Evolutionary conservation across 345 rosid species (phyloP).

Genomic region (Brassica carinata): DNA sequence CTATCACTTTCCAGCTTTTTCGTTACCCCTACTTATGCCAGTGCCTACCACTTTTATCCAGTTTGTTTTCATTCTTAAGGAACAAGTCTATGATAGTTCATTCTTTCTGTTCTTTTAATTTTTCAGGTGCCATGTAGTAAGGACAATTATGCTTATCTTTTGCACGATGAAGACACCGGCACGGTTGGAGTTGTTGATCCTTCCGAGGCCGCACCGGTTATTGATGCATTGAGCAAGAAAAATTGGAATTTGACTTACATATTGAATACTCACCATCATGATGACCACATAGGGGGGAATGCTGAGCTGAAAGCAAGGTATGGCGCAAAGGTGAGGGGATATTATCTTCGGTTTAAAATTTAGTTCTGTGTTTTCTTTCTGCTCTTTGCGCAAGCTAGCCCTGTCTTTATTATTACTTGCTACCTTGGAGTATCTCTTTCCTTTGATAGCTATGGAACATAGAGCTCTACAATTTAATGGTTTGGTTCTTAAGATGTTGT

Average conservation of each 20-base stretch:
- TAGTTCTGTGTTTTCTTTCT: not conserved
- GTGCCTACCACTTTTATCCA: too few relatives aligned
- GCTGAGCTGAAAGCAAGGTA: conserved; percentile 90
- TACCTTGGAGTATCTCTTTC: not conserved
- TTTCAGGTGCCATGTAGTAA: conserved; percentile 84
- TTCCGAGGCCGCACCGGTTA: conserved; percentile 79
- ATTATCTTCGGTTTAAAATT: not conserved
- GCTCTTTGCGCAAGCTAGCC: not conserved
- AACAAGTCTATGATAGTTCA: not conserved
- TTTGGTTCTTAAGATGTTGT: not conserved
- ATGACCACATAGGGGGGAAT: conserved; percentile 90
- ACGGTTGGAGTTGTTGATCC: conserved; percentile 99
- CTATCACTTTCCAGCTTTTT: not conserved
- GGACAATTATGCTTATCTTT: conserved; percentile 91
- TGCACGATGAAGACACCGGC: conserved; percentile 92
- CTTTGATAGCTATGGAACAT: not conserved
- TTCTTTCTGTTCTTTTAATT: conserved; percentile 8
- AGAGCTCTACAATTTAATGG: not conserved
- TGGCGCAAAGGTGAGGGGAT: conserved; percentile 88
- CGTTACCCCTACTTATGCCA: too few relatives aligned
- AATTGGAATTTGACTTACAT: conserved; percentile 86
- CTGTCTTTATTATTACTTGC: not conserved
- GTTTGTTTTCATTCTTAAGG: too few relatives aligned
- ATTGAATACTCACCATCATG: conserved; percentile 92
- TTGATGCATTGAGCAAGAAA: conserved; percentile 78